phyloP scores from a whole-genome alignment of 306 rosid genomes.

The Trifolium pratense region DNA sequence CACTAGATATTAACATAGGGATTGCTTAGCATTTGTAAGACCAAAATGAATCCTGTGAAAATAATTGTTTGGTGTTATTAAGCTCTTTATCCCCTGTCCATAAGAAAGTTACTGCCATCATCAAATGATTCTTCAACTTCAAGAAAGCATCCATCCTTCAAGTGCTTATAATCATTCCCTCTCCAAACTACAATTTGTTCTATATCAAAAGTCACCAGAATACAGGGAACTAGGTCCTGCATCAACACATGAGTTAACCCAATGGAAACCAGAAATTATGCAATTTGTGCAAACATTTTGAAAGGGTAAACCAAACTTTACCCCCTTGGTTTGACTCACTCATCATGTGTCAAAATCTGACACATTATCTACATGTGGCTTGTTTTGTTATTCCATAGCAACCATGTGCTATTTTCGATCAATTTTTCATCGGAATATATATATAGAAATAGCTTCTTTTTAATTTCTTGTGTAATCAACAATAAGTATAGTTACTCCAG shows the following conservation, averaged over 20 bases:
- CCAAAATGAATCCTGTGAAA: slow-evolving; percentile 21
- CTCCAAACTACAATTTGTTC: slow-evolving; percentile 91
- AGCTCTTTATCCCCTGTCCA: slow-evolving; percentile 28
- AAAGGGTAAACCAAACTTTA: background rate
- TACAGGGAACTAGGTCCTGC: slow-evolving; percentile 92
- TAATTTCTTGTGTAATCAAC: background rate
- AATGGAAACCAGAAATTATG: slow-evolving; percentile 6
- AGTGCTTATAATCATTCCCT: slow-evolving; percentile 65
- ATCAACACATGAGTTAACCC: slow-evolving; percentile 28
- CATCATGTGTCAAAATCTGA: background rate
- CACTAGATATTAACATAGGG: no score
- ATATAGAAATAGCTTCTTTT: no score
- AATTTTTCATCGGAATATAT: background rate
- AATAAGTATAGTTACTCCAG: background rate
- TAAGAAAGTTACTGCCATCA: slow-evolving; percentile 32
- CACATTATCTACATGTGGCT: background rate
- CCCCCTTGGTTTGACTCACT: slow-evolving; percentile 10
- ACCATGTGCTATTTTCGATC: background rate
- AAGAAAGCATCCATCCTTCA: slow-evolving; percentile 50
- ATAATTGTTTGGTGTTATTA: slow-evolving; percentile 26
- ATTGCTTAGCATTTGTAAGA: background rate
- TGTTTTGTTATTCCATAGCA: background rate
- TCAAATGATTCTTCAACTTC: slow-evolving; percentile 55
- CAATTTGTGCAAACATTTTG: slow-evolving; percentile 1
- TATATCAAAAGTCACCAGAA: slow-evolving; percentile 85